A percentile compares a stretch with the other conserved stretches of the same genome.
These are phyloP conservation scores for Thecaphora thlaspeos DNA, from an alignment of 1,284 basidiomycete genomes.

Conservation along the genomic window DNA sequence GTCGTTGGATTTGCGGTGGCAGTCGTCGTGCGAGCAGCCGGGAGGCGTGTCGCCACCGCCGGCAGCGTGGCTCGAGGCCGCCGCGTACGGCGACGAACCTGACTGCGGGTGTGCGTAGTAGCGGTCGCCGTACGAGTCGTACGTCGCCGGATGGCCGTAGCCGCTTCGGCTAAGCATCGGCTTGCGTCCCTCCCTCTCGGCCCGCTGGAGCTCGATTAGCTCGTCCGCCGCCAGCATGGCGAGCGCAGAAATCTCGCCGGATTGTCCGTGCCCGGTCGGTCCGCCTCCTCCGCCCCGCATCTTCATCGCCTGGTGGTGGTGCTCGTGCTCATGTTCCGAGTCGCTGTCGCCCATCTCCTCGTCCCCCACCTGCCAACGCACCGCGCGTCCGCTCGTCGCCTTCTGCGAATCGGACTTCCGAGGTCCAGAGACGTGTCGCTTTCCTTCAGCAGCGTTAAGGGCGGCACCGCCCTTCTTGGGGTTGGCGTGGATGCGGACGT, in stretches of 20 bases:
- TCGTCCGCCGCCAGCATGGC: constrained; percentile 54
- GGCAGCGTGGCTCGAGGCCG: constrained; percentile 7
- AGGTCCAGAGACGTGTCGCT: neutral
- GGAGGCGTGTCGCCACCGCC: constrained; percentile 32
- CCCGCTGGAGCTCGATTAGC: constrained; percentile 46
- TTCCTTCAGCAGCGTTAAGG: constrained; percentile 9
- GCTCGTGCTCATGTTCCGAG: constrained; percentile 31
- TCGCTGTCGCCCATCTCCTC: constrained; percentile 43
- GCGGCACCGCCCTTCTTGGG: constrained; percentile 45
- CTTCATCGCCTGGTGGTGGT: neutral
- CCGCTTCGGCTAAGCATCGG: neutral
- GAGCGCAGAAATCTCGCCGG: constrained; percentile 53
- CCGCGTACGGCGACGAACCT: constrained; percentile 8
- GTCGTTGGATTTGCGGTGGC: constrained; percentile 49
- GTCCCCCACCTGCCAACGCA: constrained; percentile 36
- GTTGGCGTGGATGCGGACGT: constrained; percentile 82
- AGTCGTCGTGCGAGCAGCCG: constrained; percentile 48
- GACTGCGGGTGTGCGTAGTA: constrained; percentile 19
- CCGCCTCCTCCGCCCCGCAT: too few species aligned
- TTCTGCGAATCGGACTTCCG: constrained; percentile 20
- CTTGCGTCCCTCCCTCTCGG: constrained; percentile 40
- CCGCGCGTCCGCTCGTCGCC: constrained; percentile 12
- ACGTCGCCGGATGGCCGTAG: constrained; percentile 15
- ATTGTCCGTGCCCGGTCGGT: constrained; percentile 14
- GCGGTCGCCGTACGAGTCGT: constrained; percentile 27